Evolutionary conservation across 2,329 filamentous ascomycete genomes (phyloP).

Genomic region (Incumbomyces delicatus): DNA sequence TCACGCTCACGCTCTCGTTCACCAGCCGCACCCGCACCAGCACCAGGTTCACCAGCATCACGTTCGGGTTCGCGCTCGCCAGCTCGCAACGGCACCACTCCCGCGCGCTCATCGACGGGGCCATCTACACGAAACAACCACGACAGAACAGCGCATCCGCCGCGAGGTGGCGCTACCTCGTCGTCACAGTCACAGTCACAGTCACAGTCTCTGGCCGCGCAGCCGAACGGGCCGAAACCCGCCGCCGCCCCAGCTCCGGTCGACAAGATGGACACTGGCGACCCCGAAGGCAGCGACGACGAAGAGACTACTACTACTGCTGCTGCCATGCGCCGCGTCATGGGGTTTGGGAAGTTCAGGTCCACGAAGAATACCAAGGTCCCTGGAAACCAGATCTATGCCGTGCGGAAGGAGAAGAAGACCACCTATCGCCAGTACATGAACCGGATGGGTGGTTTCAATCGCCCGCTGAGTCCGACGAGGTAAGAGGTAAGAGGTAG

Average conservation of each 20-base stretch:
- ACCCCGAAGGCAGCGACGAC: slow-evolving; percentile 25
- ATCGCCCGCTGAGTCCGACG: slow-evolving; percentile 39
- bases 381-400: slow-evolving; percentile 73
- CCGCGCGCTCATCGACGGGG: slow-evolving; percentile 26
- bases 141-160: too few species aligned
- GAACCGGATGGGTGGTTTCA: slow-evolving; percentile 44
- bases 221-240: too few species aligned
- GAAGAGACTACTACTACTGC: slow-evolving; percentile 42
- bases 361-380: slow-evolving; percentile 85
- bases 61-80: slow-evolving; percentile 24
- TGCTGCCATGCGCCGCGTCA: slow-evolving; percentile 67
- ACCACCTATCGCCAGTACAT: slow-evolving; percentile 96
- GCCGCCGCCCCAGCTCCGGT: not conserved
- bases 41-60: slow-evolving; percentile 1
- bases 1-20: slow-evolving; percentile 10
- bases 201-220: not conserved
- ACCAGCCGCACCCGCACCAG: not conserved
- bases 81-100: slow-evolving; percentile 26
- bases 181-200: slow-evolving; percentile 15
- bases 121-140: slow-evolving; percentile 19
- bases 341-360: slow-evolving; percentile 83
- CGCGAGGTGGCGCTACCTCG: too few species aligned
- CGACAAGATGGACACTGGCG: slow-evolving; percentile 21
- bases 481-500: slow-evolving; percentile 20
- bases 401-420: slow-evolving; percentile 84